Conservation (phyloP, 2,329 filamentous ascomycete species). For the Ambrosiella xylebori region DNA sequence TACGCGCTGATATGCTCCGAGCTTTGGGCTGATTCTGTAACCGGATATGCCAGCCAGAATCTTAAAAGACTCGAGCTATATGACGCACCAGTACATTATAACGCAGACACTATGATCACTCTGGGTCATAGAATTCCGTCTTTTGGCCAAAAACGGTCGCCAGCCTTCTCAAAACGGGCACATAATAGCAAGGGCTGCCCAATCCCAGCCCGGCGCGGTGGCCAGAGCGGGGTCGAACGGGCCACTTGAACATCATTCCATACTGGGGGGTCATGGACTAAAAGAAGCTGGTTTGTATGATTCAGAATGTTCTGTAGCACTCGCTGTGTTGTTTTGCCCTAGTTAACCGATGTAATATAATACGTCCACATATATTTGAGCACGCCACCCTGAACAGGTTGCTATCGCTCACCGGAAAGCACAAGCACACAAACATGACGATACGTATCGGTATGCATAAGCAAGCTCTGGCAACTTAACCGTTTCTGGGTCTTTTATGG, state of each 20-base stretch:
- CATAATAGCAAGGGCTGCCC: neutral
- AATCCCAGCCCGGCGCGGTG: neutral
- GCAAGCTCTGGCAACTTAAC: neutral
- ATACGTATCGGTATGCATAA: neutral
- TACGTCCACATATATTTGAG: constrained; percentile 1
- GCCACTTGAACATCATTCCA: neutral
- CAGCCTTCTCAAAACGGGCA: neutral
- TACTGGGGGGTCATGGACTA: neutral
- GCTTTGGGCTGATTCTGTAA: neutral
- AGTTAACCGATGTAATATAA: neutral
- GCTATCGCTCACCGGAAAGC: neutral
- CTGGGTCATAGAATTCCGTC: neutral
- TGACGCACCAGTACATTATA: neutral
- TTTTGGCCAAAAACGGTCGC: neutral
- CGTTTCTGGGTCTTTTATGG: too few relatives aligned
- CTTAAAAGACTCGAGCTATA: neutral
- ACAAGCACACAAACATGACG: neutral
- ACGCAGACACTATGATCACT: neutral
- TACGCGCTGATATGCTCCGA: neutral
- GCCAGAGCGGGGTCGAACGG: neutral
- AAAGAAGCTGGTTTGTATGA: neutral
- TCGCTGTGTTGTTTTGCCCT: neutral
- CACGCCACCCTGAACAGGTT: constrained; percentile 1
- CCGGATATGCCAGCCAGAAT: neutral
- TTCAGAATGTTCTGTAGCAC: neutral